Evolutionary conservation across 306 rosid genomes (phyloP), one percentile per base, ranked within the genome.

Genomic region (Lotus japonicus): DNA sequence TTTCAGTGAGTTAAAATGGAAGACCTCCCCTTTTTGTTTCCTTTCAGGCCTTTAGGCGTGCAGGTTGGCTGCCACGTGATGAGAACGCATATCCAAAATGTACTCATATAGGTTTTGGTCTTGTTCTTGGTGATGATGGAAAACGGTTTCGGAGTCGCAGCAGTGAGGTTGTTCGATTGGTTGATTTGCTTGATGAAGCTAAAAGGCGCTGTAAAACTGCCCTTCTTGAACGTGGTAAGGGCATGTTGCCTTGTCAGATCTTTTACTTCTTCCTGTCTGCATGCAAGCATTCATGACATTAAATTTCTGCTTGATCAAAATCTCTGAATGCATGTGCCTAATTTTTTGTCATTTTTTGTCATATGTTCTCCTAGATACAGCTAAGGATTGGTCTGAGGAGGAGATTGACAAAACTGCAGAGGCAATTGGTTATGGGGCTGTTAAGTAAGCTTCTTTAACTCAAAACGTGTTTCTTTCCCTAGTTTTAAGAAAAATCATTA

Each of bases 121-220:
- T 94, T 64, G 99, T 94, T 85, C 95, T 88, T 50, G 99, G 99
- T 36, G 96, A 90, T 57, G 99, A 95, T 71, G 95, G 97, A 35
- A 94, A 88, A 70, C 90, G 96, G 36, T 95, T 95, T 73, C 87
- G 95, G 13, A 95, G 87, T 68, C 88, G 99, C 5, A 84, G 82
- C 75, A 82, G 85, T 57, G 97, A 95, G 78, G 91, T 88, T 43
- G 96, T 95, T 75, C 83, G 96, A 45, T 80, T 95, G 81, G 90
- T 88, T 74, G 99, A 94, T 80, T 85, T 94, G 70, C 99, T 94
- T 43, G 99, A 94, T 67, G 99, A 94, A 81, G 99, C 99, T 80
- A 95, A 95, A 95, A 84, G 15, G 75, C 96, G 95, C 68, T 85
- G 99, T 80, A 90, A 85, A 82, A 45, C 82, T 26, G 81, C 89